Evolutionary conservation across 2,329 filamentous ascomycete genomes (phyloP), one percentile per base, ranked within the genome.

Genomic region (Botryotinia globosa): DNA sequence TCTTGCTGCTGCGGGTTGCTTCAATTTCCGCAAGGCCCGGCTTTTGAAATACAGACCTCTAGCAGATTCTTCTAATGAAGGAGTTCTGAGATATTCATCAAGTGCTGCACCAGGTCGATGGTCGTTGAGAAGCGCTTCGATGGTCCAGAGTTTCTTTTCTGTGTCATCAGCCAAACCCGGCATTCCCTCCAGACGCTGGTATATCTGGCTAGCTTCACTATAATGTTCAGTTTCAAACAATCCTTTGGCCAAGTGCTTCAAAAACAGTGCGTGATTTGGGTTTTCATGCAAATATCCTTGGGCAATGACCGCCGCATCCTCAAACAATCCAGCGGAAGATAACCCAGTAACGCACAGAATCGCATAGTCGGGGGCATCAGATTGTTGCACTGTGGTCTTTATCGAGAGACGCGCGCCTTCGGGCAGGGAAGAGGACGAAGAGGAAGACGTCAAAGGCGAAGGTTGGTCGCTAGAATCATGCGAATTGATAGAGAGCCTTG

Each of bases 221-320:
- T 68, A 68, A 44, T 68, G 65, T 42, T 68, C 65, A 32, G 25
- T 58, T 68, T 68, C 65, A 25, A 68, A 68, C 18, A 68, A 42
- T 4, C 65, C 65, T 56, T 68, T 68, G 39, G 65, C 65, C 45
- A 56, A 44, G 51, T 68, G 65, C 48, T 56, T 68, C 37, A 68
- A 16, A 25, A 68, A 34, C 18, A 68, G 65, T 56, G 48, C 48
- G 56, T 68, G 34, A 18, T 68, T 68, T 56, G 65, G 65, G 6
- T 56, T 68, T 48, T 68, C 65, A n/a, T 56, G n/a, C 37, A 68
- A 32, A 68, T 68, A 68, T 20, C 65, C 65, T 12, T 68, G 48
- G 34, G 65, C 48, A 68, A 68, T 56, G 18, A 56, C 18, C 25
- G 65, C 65, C 18, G 65, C 65, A 20, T 68, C 65, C 48, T 68